Percentiles rank a stretch among this genome's conserved stretches.
Evolutionary conservation across 2,329 filamentous ascomycete species (phyloP).

Genomic region (Raffaelea ambrosiae): DNA sequence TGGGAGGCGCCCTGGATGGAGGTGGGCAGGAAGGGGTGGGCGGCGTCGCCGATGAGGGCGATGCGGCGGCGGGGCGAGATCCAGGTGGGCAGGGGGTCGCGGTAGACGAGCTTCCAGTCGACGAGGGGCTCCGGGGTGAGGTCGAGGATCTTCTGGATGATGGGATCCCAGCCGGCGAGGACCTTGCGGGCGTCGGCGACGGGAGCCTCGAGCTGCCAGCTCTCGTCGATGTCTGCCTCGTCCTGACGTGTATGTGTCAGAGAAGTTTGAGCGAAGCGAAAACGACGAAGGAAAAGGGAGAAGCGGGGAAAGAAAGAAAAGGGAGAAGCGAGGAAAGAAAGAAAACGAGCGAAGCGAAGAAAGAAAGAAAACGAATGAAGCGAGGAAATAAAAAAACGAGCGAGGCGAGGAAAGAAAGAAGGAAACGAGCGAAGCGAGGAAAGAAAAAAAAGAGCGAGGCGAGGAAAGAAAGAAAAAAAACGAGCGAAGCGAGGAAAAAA

Average conservation of each 20-base stretch:
- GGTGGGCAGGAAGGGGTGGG: constrained; percentile 40
- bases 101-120: constrained; percentile 31
- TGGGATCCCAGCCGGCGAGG: constrained; percentile 37
- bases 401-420: not conserved
- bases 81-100: constrained; percentile 34
- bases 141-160: constrained; percentile 33
- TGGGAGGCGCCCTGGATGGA: constrained; percentile 39
- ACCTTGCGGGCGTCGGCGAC: constrained; percentile 30
- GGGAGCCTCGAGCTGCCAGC: constrained; percentile 32
- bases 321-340: not conserved
- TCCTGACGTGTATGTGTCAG: constrained; percentile 24
- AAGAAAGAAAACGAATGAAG: too few relatives aligned
- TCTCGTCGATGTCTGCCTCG: constrained; percentile 36
- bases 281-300: not conserved
- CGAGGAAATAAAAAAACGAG: not conserved
- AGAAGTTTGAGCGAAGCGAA: constrained; percentile 27
- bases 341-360: not conserved
- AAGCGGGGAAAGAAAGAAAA: not conserved
- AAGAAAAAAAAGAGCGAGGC: not conserved
- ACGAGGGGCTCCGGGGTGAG: constrained; percentile 30
- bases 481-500: constrained; percentile 14
- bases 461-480: not conserved
- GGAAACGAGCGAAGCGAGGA: constrained; percentile 13
- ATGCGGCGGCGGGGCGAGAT: constrained; percentile 30
- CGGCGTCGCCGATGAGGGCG: constrained; percentile 38